Evolutionary conservation across 2,329 filamentous ascomycete genomes (phyloP).

Genomic region (Hymenoscyphus repandus): DNA sequence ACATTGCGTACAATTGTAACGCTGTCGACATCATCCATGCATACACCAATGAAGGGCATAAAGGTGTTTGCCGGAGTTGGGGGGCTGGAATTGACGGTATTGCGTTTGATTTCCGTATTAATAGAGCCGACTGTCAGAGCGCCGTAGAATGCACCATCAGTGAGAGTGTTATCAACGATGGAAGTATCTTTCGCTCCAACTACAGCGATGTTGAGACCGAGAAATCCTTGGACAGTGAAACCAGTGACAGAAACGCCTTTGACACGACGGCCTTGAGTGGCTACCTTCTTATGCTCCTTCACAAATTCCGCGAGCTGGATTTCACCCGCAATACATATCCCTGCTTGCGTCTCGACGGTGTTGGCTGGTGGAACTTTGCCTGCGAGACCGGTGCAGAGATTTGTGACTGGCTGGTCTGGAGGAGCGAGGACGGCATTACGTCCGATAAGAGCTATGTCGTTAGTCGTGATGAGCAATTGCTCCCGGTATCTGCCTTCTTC

Average conservation of each 20-base stretch:
- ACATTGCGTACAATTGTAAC: slow-evolving; percentile 29
- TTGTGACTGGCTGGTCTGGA: slow-evolving; percentile 19
- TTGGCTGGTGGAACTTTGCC: slow-evolving; percentile 10
- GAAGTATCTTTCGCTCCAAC: slow-evolving; percentile 30
- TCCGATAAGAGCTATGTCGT: slow-evolving; percentile 32
- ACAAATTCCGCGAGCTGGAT: slow-evolving; percentile 25
- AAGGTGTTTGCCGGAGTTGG: not conserved
- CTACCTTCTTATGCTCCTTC: slow-evolving; percentile 31
- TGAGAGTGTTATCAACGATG: slow-evolving; percentile 27
- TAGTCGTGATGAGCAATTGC: slow-evolving; percentile 33
- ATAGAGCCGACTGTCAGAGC: slow-evolving; percentile 34
- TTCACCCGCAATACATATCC: slow-evolving; percentile 34
- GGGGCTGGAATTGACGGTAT: slow-evolving; percentile 23
- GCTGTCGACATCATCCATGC: slow-evolving; percentile 33
- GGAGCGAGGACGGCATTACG: slow-evolving; percentile 27
- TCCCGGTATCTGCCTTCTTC: slow-evolving; percentile 32
- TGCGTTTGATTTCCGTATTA: slow-evolving; percentile 28
- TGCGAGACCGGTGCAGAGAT: slow-evolving; percentile 31
- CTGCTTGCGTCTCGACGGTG: slow-evolving; percentile 20
- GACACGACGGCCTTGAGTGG: slow-evolving; percentile 24
- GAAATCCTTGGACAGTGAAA: slow-evolving; percentile 31
- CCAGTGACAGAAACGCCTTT: slow-evolving; percentile 32
- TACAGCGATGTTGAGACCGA: slow-evolving; percentile 34
- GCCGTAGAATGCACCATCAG: slow-evolving; percentile 31
- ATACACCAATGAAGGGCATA: slow-evolving; percentile 30